Evolutionary conservation across 1,139 yeast genomes (phyloP).

Genomic region (Yamadazyma triangularis): DNA sequence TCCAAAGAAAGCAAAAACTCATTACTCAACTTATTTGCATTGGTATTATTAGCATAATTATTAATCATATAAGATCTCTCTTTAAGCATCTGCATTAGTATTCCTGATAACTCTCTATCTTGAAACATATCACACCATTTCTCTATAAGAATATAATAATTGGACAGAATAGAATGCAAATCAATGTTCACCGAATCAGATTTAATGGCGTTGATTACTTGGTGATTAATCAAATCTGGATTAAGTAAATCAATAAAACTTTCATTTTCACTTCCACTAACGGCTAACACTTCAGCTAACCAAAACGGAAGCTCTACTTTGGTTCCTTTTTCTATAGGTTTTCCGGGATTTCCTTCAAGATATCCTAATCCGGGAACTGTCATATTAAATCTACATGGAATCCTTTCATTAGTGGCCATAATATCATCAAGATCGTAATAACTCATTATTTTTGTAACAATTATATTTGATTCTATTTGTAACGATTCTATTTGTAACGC

Average conservation of each 20-base stretch:
- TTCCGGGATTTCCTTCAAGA: conserved; percentile 77
- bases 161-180: conserved; percentile 59
- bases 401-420: conserved; percentile 64
- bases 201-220: conserved; percentile 76
- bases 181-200: conserved; percentile 69
- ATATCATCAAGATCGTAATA: conserved; percentile 89
- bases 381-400: conserved; percentile 75
- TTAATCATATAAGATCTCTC: conserved; percentile 67
- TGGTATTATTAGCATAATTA: conserved; percentile 56
- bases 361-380: conserved; percentile 84
- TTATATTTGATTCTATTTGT: too few species aligned
- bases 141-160: conserved; percentile 64
- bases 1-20: conserved; percentile 65
- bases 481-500: too few species aligned
- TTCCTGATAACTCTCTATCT: conserved; percentile 57
- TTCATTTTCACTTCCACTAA: conserved; percentile 34
- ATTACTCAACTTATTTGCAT: conserved; percentile 34
- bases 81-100: conserved; percentile 52
- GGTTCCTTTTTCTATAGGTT: conserved; percentile 57
- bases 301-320: conserved; percentile 82
- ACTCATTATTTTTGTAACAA: too few species aligned
- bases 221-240: conserved; percentile 61
- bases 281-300: conserved; percentile 79
- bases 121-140: conserved; percentile 71
- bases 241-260: conserved; percentile 60